These are phyloP conservation scores for Saccharum officinarum DNA, from an alignment of 176 grass and related monocot genomes.

Conservation along the genomic window DNA sequence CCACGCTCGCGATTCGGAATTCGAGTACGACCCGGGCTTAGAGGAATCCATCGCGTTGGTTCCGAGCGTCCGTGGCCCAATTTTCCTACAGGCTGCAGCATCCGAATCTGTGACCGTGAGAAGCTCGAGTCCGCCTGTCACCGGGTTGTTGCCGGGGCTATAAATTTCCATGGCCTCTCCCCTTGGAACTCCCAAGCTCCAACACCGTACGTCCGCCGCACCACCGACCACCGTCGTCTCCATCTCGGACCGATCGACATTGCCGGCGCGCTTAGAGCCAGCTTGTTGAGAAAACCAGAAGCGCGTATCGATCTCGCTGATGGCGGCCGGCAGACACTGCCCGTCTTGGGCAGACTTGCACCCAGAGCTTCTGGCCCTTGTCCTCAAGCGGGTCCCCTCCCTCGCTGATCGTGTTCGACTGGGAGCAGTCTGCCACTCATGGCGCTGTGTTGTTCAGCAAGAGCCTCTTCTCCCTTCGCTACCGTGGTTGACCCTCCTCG, in stretches of 20 bases:
- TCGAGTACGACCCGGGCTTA: no score
- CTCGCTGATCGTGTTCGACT: neutral
- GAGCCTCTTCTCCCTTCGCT: neutral
- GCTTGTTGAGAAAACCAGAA: neutral
- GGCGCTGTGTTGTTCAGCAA: neutral
- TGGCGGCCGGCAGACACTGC: neutral
- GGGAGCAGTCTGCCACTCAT: slow-evolving; percentile 14
- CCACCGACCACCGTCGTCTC: neutral
- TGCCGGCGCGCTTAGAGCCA: no score
- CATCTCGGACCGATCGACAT: no score
- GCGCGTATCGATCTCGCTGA: neutral
- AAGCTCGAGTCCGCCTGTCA: no score
- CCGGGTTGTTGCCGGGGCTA: neutral
- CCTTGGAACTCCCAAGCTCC: neutral
- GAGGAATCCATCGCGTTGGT: no score
- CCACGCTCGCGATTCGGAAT: no score
- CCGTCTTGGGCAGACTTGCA: neutral
- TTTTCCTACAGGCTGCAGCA: neutral
- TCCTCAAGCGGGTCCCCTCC: neutral
- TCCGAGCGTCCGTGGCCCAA: neutral
- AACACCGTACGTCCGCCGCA: neutral
- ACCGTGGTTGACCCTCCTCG: slow-evolving; percentile 8
- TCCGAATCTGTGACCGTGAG: no score
- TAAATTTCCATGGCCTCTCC: neutral
- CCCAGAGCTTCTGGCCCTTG: neutral